Conservation (phyloP, 2,329 filamentous ascomycete genomes). For the Arthrinium phaeospermum region DNA sequence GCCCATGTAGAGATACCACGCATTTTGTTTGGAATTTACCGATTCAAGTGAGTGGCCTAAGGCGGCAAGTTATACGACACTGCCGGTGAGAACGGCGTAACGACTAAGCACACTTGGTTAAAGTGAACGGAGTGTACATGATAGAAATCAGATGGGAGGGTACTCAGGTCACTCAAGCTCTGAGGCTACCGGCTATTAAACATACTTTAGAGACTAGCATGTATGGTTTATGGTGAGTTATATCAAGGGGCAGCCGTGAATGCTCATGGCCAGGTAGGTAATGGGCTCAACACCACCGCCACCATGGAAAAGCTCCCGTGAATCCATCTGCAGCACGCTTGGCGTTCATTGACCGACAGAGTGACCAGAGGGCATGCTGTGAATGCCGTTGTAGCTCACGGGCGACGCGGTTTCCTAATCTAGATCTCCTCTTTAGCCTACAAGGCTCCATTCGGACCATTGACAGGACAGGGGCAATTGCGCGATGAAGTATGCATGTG, state of each 20-base stretch:
- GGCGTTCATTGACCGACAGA: neutral
- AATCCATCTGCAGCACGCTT: neutral
- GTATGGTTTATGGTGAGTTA: neutral
- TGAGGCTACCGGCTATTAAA: neutral
- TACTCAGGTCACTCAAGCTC: neutral
- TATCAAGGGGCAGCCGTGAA: neutral
- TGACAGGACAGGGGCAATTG: neutral
- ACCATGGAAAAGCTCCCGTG: neutral
- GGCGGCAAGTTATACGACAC: neutral
- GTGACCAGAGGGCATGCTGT: neutral
- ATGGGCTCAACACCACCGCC: neutral
- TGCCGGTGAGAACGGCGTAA: neutral
- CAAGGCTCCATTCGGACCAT: neutral
- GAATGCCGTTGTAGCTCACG: neutral
- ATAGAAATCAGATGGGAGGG: neutral
- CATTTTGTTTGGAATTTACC: neutral
- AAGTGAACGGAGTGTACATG: neutral
- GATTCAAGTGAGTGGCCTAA: neutral
- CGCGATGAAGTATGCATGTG: neutral
- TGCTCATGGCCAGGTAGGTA: neutral
- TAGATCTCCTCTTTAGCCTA: neutral
- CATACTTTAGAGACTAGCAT: neutral
- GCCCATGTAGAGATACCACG: neutral
- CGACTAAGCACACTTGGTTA: neutral
- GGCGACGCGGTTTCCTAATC: neutral